phyloP scores from a whole-genome alignment of 2,329 filamentous ascomycete species.

The Nothomitra cinnamomea region DNA sequence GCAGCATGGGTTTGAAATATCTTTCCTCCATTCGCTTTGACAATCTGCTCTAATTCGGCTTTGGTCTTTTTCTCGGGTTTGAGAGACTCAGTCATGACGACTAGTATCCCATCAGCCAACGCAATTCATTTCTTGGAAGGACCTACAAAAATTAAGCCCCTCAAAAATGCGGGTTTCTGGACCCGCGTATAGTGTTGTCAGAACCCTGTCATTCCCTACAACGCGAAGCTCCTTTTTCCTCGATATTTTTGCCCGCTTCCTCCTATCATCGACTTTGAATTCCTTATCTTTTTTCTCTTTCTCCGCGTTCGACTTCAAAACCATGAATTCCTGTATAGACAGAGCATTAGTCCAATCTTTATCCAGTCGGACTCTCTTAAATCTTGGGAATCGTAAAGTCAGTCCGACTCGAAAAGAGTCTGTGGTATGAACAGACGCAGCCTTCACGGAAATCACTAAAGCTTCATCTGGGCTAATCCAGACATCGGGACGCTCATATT shows the following conservation, averaged over 20 bases:
- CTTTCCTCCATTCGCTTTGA: slow-evolving; percentile 69
- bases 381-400: slow-evolving; percentile 82
- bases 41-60: slow-evolving; percentile 57
- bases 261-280: slow-evolving; percentile 50
- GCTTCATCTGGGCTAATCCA: slow-evolving; percentile 90
- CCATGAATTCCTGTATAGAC: slow-evolving; percentile 59
- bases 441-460: slow-evolving; percentile 76
- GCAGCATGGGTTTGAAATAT: slow-evolving; percentile 58
- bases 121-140: slow-evolving; percentile 4
- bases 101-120: slow-evolving; percentile 14
- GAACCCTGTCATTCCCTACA: slow-evolving; percentile 44
- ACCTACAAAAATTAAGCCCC: slow-evolving; percentile 54
- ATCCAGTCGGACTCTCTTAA: slow-evolving; percentile 66
- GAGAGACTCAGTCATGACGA: slow-evolving; percentile 58
- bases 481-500: slow-evolving; percentile 67
- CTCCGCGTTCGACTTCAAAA: slow-evolving; percentile 51
- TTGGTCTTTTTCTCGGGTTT: slow-evolving; percentile 60
- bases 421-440: slow-evolving; percentile 56
- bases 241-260: slow-evolving; percentile 41
- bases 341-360: slow-evolving; percentile 70
- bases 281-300: slow-evolving; percentile 55
- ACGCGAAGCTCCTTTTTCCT: slow-evolving; percentile 55
- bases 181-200: slow-evolving; percentile 35
- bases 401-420: slow-evolving; percentile 61
- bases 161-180: slow-evolving; percentile 51